phyloP scores from a whole-genome alignment of 2,329 filamentous ascomycete species.

The Fusarium praegraminearum region DNA sequence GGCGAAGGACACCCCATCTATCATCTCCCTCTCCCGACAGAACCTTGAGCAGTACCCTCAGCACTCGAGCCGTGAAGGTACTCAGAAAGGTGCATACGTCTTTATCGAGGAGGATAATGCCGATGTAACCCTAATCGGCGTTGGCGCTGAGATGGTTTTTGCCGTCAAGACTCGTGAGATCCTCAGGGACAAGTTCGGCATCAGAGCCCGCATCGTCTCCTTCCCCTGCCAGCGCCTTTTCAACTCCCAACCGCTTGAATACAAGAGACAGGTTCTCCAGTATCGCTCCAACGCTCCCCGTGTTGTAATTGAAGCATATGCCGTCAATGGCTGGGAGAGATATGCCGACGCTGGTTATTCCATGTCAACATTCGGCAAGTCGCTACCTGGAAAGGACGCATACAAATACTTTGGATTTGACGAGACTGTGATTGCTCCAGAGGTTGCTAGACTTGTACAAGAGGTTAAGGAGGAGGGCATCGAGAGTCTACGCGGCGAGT shows the following conservation, averaged over 20 bases:
- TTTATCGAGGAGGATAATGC: constrained; percentile 58
- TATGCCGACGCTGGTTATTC: constrained; percentile 68
- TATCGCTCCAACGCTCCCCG: constrained; percentile 58
- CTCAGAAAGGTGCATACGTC: constrained; percentile 60
- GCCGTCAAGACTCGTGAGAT: constrained; percentile 50
- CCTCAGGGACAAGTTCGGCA: constrained; percentile 55
- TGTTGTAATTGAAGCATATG: constrained; percentile 72
- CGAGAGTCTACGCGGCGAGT: constrained; percentile 50
- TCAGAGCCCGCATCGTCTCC: constrained; percentile 57
- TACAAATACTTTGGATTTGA: constrained; percentile 70
- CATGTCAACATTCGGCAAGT: constrained; percentile 68
- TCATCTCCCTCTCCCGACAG: constrained; percentile 63
- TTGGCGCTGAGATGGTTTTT: constrained; percentile 54
- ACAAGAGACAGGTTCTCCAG: constrained; percentile 60
- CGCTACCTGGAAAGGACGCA: constrained; percentile 64
- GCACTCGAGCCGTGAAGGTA: constrained; percentile 55
- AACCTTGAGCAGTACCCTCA: constrained; percentile 56
- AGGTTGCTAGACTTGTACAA: constrained; percentile 52
- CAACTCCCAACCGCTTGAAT: constrained; percentile 57
- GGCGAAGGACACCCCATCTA: constrained; percentile 55
- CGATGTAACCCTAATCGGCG: constrained; percentile 59
- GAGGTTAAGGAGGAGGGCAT: constrained; percentile 49
- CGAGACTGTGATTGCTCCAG: constrained; percentile 55
- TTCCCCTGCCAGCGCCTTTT: constrained; percentile 61
- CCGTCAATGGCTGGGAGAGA: constrained; percentile 69